Evolutionary conservation across 164 flowering plant species (phyloP).

Genomic region (Umbellularia californica): DNA sequence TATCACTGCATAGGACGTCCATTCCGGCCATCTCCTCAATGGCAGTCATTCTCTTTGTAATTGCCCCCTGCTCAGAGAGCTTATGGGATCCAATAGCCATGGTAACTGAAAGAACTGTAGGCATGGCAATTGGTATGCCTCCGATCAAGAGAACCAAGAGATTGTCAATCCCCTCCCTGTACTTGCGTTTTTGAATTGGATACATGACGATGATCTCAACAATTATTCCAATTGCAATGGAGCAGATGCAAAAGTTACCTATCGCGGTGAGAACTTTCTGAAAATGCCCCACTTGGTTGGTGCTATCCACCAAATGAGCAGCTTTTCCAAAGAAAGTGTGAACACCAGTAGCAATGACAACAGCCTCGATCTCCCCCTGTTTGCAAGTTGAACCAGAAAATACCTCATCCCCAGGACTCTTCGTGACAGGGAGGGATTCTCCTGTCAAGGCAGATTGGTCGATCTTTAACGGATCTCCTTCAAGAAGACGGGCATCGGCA

Average conservation of each 20-base stretch:
- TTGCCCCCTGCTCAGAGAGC: constrained; percentile 77
- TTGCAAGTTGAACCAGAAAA: constrained; percentile 81
- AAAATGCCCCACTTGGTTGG: constrained; percentile 78
- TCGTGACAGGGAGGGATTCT: constrained; percentile 76
- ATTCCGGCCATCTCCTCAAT: constrained; percentile 88
- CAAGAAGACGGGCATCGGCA: constrained; percentile 84
- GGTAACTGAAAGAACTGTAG: constrained; percentile 77
- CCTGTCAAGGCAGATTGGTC: constrained; percentile 84
- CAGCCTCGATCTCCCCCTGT: constrained; percentile 78
- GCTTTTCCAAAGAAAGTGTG: constrained; percentile 87
- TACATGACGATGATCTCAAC: constrained; percentile 72
- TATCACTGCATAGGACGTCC: constrained; percentile 53
- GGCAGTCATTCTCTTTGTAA: constrained; percentile 85
- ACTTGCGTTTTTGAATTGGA: constrained; percentile 59
- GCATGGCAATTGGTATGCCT: constrained; percentile 86
- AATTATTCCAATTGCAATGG: constrained; percentile 59
- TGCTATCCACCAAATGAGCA: constrained; percentile 79
- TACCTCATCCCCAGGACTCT: constrained; percentile 70
- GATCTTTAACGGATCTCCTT: constrained; percentile 74
- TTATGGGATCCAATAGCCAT: constrained; percentile 89
- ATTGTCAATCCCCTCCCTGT: constrained; percentile 74
- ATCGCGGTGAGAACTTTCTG: constrained; percentile 77
- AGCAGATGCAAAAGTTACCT: constrained; percentile 78
- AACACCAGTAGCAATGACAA: constrained; percentile 79
- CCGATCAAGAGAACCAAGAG: constrained; percentile 75